phyloP scores from a whole-genome alignment of 2,329 filamentous ascomycete species.

The Eutypella sp. region DNA sequence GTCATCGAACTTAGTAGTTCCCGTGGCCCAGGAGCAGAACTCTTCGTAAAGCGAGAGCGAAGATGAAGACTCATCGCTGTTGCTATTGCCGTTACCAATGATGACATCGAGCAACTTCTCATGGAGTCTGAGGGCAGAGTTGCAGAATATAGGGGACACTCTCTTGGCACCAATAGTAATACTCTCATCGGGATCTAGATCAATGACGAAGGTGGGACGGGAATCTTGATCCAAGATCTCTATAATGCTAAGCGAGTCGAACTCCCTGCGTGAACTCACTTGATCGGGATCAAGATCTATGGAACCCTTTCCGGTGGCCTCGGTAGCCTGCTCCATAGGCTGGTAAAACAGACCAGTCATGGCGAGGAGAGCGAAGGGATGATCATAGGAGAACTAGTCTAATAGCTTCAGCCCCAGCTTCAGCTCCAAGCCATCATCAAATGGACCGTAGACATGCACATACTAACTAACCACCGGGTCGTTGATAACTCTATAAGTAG shows the following conservation, averaged over 20 bases:
- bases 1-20: slow-evolving; percentile 37
- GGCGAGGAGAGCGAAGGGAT: background rate
- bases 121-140: slow-evolving; percentile 28
- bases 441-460: background rate
- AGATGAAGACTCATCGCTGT: too few species aligned
- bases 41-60: slow-evolving; percentile 23
- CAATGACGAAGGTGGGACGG: slow-evolving; percentile 32
- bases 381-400: background rate
- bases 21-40: slow-evolving; percentile 37
- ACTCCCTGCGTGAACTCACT: slow-evolving; percentile 12
- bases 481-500: background rate
- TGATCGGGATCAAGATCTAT: slow-evolving; percentile 1
- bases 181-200: slow-evolving; percentile 31
- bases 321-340: background rate
- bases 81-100: slow-evolving; percentile 3
- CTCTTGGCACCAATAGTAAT: slow-evolving; percentile 9
- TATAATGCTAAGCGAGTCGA: slow-evolving; percentile 16
- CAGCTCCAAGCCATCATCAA: slow-evolving; percentile 10
- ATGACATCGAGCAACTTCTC: slow-evolving; percentile 29
- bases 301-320: background rate
- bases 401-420: slow-evolving; percentile 3
- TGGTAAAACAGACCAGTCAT: background rate
- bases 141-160: slow-evolving; percentile 32
- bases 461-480: background rate
- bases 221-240: slow-evolving; percentile 33